Evolutionary conservation across 2,329 filamentous ascomycete species (phyloP), one percentile per base, ranked within the genome.

Genomic region (Mycocentrospora acerina): DNA sequence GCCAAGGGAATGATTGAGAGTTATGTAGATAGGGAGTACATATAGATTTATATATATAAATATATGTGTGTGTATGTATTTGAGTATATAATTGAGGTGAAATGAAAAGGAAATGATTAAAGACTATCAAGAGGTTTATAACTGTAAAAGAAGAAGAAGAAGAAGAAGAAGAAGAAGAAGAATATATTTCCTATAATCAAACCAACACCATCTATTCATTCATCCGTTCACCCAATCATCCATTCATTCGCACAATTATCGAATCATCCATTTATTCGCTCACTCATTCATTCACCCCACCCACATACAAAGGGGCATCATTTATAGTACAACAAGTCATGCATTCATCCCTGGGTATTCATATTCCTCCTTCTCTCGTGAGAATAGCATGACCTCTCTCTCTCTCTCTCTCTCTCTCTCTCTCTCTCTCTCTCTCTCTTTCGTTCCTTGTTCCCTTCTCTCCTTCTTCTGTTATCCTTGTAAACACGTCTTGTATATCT

Each of bases 1-100:
- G 73, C 84, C 6, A 80, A 86, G 66, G 90, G 90, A 5, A 83
- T 97, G 74, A 61, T 69, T 34, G 51, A 61, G 53, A 69, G 66
- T 32, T 68, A 45, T 48, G 62, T 46, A 3, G 65, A 68, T 19
- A 62, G 65, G 51, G 55, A 52, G 40, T 69, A 67, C 40, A 53
- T 67, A 4, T 69, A 44, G 32, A 29, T 14, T 6, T 15, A 11
- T 27, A 9, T n/a, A n/a, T n/a, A n/a, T n/a, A n/a, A n/a, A n/a
- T n/a, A n/a, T n/a, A n/a, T n/a, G n/a, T n/a, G n/a, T n/a, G n/a
- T n/a, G n/a, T n/a, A n/a, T n/a, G n/a, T n/a, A n/a, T n/a, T n/a
- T n/a, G n/a, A n/a, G n/a, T n/a, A n/a, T n/a, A n/a, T n/a, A n/a
- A n/a, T n/a, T n/a, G n/a, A n/a, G n/a, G n/a, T n/a, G n/a, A n/a